Base-by-base conservation (phyloP, 2,329 filamentous ascomycete species). In the Chrysoporthe puriensis region DNA sequence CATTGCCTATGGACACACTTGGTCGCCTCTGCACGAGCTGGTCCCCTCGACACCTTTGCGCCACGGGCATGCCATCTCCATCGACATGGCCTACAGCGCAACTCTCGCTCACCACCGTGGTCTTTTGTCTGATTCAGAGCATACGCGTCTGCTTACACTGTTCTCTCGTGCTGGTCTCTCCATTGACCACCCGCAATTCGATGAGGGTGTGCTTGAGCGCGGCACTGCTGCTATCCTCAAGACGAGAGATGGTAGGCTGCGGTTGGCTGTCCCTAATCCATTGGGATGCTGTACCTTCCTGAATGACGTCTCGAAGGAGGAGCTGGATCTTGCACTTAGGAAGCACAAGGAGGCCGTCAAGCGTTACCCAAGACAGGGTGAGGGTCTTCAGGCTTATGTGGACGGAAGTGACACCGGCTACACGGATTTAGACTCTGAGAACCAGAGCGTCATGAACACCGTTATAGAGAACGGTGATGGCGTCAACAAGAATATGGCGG, bases 71-170 rank as follows among this genome's bases (percentile, higher is more conserved):
- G 90, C 90, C 71, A 92, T 92, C 72, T 90, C 88, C 2, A 90
- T 92, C 70, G 90, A 92, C 75, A 92, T 92, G 90, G 90, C 90
- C 0, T 92, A 90, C 78, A 90, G 89, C 0, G 89, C 90, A 0
- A 92, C 90, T 0, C 82, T 92, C 4, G 88, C 90, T 21, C 85
- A 89, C 74, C 77, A 82, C 68, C 85, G 88, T n/a, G 87, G 88
- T 4, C 79, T 91, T 0, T 81, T 92, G 11, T 83, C 81, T 32
- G 80, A 87, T 57, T 81, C 80, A 1, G 89, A 92, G 71, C 88
- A 91, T 74, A 81, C 78, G 36, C 84, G 89, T 21, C 78, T 92
- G 0, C 79, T 92, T n/a, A 85, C 83, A 64, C 82, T 92, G 4
- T 92, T 92, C 78, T 91, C 89, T 0, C 84, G 89, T 57, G 89